These are phyloP conservation scores for Podaxis mareebaensis DNA, from an alignment of 768 basidiomycete species.

Conservation along the genomic window DNA sequence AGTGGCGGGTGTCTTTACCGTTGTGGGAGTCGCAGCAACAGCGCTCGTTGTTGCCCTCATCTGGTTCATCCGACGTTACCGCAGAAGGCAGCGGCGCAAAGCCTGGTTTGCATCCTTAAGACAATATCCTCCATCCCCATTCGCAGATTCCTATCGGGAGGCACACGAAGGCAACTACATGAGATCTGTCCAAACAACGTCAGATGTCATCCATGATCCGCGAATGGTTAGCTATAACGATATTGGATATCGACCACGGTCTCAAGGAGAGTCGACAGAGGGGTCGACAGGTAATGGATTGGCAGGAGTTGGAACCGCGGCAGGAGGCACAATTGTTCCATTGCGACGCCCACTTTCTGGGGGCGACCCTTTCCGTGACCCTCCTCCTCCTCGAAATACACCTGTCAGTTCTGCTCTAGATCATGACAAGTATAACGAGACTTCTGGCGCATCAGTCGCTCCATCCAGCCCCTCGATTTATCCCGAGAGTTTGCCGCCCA, in stretches of 20 bases:
- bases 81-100: constrained; percentile 35
- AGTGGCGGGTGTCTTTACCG: constrained; percentile 74
- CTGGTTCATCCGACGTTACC: constrained; percentile 44
- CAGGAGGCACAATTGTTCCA: constrained; percentile 3
- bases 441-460: constrained; percentile 27
- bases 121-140: constrained; percentile 30
- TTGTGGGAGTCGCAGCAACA: constrained; percentile 56
- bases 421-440: neutral
- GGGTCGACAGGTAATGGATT: constrained; percentile 7
- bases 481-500: constrained; percentile 42
- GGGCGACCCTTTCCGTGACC: constrained; percentile 37
- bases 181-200: constrained; percentile 35
- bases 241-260: constrained; percentile 6
- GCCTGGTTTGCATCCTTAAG: constrained; percentile 39
- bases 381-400: constrained; percentile 22
- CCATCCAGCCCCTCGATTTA: constrained; percentile 54
- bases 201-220: constrained; percentile 17
- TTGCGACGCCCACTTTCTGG: constrained; percentile 14
- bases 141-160: constrained; percentile 9
- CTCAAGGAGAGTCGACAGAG: neutral
- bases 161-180: constrained; percentile 12
- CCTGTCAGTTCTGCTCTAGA: constrained; percentile 14
- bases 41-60: constrained; percentile 45
- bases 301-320: neutral
- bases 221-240: constrained; percentile 5